Base-by-base conservation (phyloP, 108 stramenopile species). In the Nitzschia sp. region DNA sequence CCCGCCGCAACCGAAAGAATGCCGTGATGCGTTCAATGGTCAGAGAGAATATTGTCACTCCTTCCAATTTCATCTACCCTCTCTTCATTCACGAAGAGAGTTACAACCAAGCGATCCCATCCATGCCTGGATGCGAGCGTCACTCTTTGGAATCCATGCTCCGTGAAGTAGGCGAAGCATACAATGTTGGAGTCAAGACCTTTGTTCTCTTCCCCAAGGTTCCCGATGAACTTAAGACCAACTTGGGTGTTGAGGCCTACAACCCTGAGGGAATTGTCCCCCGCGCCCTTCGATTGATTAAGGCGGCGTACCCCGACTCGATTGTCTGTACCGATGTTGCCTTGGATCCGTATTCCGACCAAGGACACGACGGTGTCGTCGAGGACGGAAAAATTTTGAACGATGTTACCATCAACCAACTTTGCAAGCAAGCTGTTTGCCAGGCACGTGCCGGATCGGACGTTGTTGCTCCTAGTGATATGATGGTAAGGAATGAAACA, bases 291-390 rank as follows among this genome's bases (percentile, higher is more conserved):
- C 82, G 91, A 32, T 89, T 96, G 94, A 96, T 97, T 75, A 98
- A 98, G 85, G 88, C 75, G 45, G 83, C 78, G 21, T 89, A 82
- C 72, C 98, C 98, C 19, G 96, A 97, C 46, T 80, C 84, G 1
- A 79, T 94, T 62, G 95, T 97, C 19, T 88, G 86, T 69, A 98
- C 98, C 17, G 98, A 98, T 81, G 94, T 98, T 13, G 98, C 98
- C 3, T 74, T 98, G 53, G 98, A 98, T 75, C 98, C 98, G 8
- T 98, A 98, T 76, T 97, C 97, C 48, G 90, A 96, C 79, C 96
- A 97, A 71, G 99, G 99, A 56, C 99, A 99, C 77, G 98, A 98
- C 74, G 99, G 99, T 66, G 90, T 98, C 34, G 97, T 98, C 30
- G 85, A 90, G 57, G 85, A 96, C 71, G 97, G 97, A 51, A 87